Evolutionary conservation across 2,329 filamentous ascomycete species (phyloP), one percentile per base, ranked within the genome.

Genomic region (Ciborinia camelliae): DNA sequence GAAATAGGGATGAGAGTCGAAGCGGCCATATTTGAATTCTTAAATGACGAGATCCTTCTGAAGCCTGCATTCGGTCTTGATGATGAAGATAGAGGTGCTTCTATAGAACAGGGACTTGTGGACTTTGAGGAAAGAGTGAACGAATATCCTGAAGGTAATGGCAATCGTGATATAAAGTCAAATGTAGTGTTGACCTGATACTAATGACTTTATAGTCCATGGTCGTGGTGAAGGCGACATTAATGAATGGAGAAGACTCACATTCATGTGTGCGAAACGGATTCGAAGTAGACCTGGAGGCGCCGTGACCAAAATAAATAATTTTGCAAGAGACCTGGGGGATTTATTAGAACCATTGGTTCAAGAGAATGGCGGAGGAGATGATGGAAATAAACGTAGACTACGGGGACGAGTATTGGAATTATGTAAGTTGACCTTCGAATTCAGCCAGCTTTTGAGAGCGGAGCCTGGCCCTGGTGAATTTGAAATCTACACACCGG

Each of bases 61-160:
- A 14, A 51, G 30, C 55, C 51, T 4, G 23, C 2, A 9, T 68
- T 68, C 39, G 66, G 61, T 15, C 55, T 68, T 37, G 53, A 65
- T 10, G 26, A 23, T 28, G 26, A 6, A 2, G 15, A 45, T 8
- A 7, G 26, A 30, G 6, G 9, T 12, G 18, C 3, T 5, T 5
- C 48, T 1, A 15, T 66, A 10, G 66, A 64, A 52, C 4, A 4
- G 5, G 23, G 28, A 10, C 39, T 68, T 28, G 32, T 4, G 7
- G 18, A 39, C 10, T 66, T 68, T 55, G 58, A 61, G 26, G 18
- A 26, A 26, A 61, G 18, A 30, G 9, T 50, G 0, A 14, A 2
- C 14, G 9, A 23, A 2, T 14, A 10, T 35, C 39, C 53, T 32
- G 20, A 14, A 32, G 54, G 54, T 57, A 15, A 45, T 23, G 54